Evolutionary conservation across 2,329 filamentous ascomycete species (phyloP).

Genomic region (Cladosporium colombiae): DNA sequence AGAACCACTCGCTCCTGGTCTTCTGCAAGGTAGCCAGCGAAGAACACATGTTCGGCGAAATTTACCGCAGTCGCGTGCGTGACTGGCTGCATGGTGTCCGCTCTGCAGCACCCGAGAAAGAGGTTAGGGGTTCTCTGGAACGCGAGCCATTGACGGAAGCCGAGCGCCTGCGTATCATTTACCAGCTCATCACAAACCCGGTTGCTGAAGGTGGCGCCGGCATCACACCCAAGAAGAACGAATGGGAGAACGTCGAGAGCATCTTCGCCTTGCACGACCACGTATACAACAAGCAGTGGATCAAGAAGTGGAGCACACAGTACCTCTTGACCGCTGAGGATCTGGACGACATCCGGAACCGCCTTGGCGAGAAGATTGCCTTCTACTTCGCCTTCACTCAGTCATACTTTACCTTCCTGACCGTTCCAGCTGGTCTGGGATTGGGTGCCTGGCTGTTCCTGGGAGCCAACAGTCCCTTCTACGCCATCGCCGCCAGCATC

Average conservation of each 20-base stretch:
- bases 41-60: conserved; percentile 72
- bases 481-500: conserved; percentile 75
- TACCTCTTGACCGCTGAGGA: conserved; percentile 51
- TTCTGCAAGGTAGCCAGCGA: conserved; percentile 80
- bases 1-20: conserved; percentile 72
- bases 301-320: conserved; percentile 53
- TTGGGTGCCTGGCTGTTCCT: conserved; percentile 77
- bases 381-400: conserved; percentile 96
- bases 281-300: conserved; percentile 55
- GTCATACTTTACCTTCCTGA: conserved; percentile 81
- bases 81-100: conserved; percentile 94
- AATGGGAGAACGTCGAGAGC: conserved; percentile 53
- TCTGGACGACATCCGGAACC: conserved; percentile 52
- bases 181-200: conserved; percentile 66
- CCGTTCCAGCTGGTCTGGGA: conserved; percentile 80
- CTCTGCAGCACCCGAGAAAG: conserved; percentile 71
- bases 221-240: conserved; percentile 52
- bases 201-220: conserved; percentile 51
- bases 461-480: conserved; percentile 79
- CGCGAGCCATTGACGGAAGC: conserved; percentile 80
- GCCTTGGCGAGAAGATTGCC: conserved; percentile 66
- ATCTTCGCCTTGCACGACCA: conserved; percentile 54
- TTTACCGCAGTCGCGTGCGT: conserved; percentile 78
- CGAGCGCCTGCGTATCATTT: conserved; percentile 83
- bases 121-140: conserved; percentile 67